Evolutionary conservation across 257 asterid species (phyloP).

Genomic region (Avicennia marina): DNA sequence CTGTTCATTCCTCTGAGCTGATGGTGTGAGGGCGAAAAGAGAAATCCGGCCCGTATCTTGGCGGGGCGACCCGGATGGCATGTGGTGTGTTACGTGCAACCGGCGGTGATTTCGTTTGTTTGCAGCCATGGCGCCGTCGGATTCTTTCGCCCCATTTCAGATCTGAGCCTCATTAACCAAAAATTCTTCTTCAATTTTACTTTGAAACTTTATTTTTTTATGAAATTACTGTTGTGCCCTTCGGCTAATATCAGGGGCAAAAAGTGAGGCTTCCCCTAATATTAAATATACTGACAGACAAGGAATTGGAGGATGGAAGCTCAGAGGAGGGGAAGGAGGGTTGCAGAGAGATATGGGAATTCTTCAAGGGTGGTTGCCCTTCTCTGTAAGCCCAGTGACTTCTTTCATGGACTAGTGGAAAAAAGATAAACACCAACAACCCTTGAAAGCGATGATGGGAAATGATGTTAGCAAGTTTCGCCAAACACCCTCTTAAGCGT

Average conservation of each 20-base stretch:
- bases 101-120: no score
- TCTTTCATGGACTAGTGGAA: neutral
- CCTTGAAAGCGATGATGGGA: neutral
- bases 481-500: no score
- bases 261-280: no score
- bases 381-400: slow-evolving; percentile 19
- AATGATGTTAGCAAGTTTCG: neutral
- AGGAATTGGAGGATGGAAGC: neutral
- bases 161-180: neutral
- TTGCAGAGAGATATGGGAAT: neutral
- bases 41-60: no score
- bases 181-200: neutral
- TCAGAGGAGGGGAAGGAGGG: neutral
- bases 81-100: no score
- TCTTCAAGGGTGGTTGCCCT: slow-evolving; percentile 18
- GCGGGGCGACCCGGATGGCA: no score
- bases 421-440: neutral
- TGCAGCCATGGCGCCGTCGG: no score
- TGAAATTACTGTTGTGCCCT: neutral
- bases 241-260: neutral
- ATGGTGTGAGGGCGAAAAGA: no score
- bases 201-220: neutral
- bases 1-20: no score
- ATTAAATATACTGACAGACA: neutral
- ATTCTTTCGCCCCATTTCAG: no score